Base-by-base conservation (phyloP, 345 rosid species). In the Lepidium aucheri region DNA sequence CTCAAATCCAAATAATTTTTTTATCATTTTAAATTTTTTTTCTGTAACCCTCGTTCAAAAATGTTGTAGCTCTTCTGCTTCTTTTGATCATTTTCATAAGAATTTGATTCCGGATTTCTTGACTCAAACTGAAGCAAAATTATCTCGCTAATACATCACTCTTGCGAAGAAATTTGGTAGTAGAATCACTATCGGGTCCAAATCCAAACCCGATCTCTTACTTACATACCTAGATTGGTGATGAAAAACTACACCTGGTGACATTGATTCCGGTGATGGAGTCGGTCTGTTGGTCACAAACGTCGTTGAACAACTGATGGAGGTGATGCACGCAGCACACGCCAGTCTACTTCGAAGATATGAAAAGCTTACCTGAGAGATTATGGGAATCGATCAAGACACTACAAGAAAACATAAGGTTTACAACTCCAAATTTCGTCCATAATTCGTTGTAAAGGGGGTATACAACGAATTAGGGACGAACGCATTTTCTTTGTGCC, bases 181-280 rank as follows among this genome's bases (percentile, higher is more conserved):
- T 20, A 20, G 40, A 12, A 61, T 80, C 40, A 45, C 81, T 3
- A 63, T 72, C 73, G 7, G 40, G 33, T 24, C 69, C 9, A 55
- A 45, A 60, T 67, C 42, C 46, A 75, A 73, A 65, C 72, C 64
- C 94, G 98, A 81, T 82, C 88, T 55, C 86, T n/a, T n/a, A 90
- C 98, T 62, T 93, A 93, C 84, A 93, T 93, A 96, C 98, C 98
- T 4, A 85, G 98, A 7, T 97, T 13, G 98, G 97, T 0, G 98
- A 90, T 72, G 96, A 92, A 0, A 74, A 84, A 0, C 99, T 94
- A 3, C 83, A 91, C 16, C 62, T 85, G 1, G 96, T 94, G 30
- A 94, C 99, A 5, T 65, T 94, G 68, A 82, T 94, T 52, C 95
- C 6, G 99, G 99, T 0, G 99, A 94, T 53, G 99, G 99, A 54